phyloP scores from a whole-genome alignment of 371 early-diverging fungal genomes.

The Mycotypha africana region DNA sequence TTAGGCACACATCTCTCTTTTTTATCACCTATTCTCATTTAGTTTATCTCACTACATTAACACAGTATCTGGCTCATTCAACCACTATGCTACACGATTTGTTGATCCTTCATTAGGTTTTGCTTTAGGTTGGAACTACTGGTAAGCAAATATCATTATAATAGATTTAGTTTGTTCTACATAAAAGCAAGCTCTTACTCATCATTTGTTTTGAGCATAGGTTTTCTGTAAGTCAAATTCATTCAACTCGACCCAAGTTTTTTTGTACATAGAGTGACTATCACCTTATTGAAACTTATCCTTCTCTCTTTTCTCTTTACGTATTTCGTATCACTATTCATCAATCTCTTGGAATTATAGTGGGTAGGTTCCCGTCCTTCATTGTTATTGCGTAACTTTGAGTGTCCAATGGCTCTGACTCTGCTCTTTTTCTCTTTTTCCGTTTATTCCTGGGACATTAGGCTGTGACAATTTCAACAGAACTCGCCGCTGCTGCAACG shows the following conservation, averaged over 20 bases:
- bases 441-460: constrained; percentile 3
- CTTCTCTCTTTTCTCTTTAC: constrained; percentile 1
- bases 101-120: constrained; percentile 79
- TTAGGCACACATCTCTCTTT: background rate
- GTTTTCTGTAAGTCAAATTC: constrained; percentile 25
- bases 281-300: background rate
- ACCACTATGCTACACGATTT: constrained; percentile 78
- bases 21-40: background rate
- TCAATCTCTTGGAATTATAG: constrained; percentile 3
- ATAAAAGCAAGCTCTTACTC: background rate
- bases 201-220: constrained; percentile 5
- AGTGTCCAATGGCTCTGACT: background rate
- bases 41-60: background rate
- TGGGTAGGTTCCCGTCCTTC: constrained; percentile 25
- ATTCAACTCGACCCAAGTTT: background rate
- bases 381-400: background rate
- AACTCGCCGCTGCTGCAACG: constrained; percentile 74
- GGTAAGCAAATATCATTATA: too few relatives aligned
- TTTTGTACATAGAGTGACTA: too few relatives aligned
- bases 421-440: background rate
- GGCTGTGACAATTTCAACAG: constrained; percentile 38
- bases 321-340: too few relatives aligned
- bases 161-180: background rate
- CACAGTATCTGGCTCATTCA: constrained; percentile 75
- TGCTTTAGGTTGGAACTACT: constrained; percentile 84